Base-by-base conservation (phyloP, 2,329 filamentous ascomycete genomes). In the Colletotrichum kahawae region DNA sequence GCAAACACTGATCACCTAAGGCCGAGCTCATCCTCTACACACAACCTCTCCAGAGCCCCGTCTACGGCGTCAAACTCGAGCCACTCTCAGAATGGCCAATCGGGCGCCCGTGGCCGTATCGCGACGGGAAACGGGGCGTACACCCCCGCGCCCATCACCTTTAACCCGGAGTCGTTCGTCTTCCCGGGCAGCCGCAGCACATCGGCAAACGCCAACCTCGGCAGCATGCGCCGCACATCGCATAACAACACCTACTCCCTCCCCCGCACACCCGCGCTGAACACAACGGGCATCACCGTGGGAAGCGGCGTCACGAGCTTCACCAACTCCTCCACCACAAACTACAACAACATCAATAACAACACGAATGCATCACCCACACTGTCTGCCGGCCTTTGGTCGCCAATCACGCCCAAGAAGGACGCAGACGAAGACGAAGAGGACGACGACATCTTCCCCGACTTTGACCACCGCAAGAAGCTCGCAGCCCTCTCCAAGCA, bases 1-100 rank as follows among this genome's bases (percentile, higher is more conserved):
- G 93, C 93, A 34, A 95, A 91, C 70, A 93, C 92, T 1, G 94
- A 96, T 36, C 94, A 97, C 80, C 85, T 96, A 4, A 89, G 92
- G 7, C 85, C 89, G 3, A 77, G 82, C 5, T 80, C 81, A 1
- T 80, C 84, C 0, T 80, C 84, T 2, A 82, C 85, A 1, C 79
- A 82, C 10, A 78, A 80, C 8, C 57, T 77, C 14, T 80, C 77
- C 72, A 80, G 78, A 69, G 80, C 75, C 43, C 80, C 75, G 12
- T 84, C 85, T 34, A 84, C 79, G 14, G 78, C 80, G 6, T 84
- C 83, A 4, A 84, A 83, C 21, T 83, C 85, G 2, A 78, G 36
- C 59, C 57, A 51, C 24, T 76, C 74, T 10, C 63, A 67, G 27
- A 75, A 80, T 76, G 83, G 83, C 48, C 83, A 74, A 14, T 31